Conservation (phyloP, 352 stramenopile species). For the Thraustochytrium sp. region DNA sequence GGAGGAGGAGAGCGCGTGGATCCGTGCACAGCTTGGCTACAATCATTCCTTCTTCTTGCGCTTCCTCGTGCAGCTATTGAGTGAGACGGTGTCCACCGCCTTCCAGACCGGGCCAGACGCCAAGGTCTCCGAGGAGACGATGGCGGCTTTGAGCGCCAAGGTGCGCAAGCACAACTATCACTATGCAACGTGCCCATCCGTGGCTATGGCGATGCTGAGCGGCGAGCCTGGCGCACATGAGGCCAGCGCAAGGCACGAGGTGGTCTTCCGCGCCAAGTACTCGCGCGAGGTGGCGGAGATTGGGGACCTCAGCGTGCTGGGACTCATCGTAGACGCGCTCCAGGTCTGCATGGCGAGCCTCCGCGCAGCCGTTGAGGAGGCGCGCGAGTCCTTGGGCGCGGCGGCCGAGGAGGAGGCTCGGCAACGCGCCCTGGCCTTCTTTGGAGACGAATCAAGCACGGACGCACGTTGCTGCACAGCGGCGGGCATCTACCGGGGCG, state of each 20-base stretch:
- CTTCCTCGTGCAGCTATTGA: not conserved
- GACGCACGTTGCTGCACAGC: not conserved
- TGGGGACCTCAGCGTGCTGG: not conserved
- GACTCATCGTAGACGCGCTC: not conserved
- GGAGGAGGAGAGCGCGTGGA: not conserved
- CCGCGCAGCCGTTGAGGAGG: not conserved
- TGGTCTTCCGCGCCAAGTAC: not conserved
- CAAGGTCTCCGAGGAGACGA: not conserved
- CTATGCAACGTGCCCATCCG: not conserved
- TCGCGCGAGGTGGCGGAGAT: not conserved
- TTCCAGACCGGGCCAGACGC: not conserved
- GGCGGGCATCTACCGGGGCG: not conserved
- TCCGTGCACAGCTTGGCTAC: not conserved
- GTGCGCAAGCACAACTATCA: not conserved
- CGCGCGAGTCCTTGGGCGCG: not conserved
- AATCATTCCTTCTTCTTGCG: not conserved
- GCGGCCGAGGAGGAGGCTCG: not conserved
- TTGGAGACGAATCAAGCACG: not conserved
- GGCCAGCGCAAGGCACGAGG: not conserved
- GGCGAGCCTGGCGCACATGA: not conserved
- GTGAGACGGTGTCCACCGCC: not conserved
- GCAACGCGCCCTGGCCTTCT: not conserved
- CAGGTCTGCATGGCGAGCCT: not conserved
- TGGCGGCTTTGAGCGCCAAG: not conserved
- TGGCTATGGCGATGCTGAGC: slow-evolving; percentile 5